These are phyloP conservation scores for Neurospora sp. DNA, from an alignment of 495 filamentous ascomycete species.

Conservation along the genomic window DNA sequence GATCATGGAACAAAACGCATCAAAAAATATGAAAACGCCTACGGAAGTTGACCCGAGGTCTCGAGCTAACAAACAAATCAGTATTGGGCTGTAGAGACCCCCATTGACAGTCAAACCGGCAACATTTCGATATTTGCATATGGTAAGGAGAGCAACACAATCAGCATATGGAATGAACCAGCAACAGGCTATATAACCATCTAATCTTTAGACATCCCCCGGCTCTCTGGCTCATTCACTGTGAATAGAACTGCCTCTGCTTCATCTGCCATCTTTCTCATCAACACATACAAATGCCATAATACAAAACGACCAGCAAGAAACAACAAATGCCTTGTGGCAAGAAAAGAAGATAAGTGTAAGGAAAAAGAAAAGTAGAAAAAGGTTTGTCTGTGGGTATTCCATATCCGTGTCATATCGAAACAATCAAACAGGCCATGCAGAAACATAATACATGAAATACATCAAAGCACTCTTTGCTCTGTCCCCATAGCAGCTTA, in stretches of 20 bases:
- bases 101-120: neutral
- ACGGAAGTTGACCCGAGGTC: no score
- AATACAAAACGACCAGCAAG: neutral
- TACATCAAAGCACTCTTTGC: neutral
- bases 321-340: neutral
- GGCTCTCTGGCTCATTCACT: neutral
- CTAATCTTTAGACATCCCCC: neutral
- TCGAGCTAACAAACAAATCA: no score
- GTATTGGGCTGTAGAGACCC: no score
- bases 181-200: neutral
- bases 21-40: no score
- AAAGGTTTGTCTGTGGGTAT: slow-evolving; percentile 11
- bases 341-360: slow-evolving; percentile 4
- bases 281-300: neutral
- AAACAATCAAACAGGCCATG: slow-evolving; percentile 1
- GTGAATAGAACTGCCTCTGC: neutral
- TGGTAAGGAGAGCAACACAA: neutral
- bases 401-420: slow-evolving; percentile 12
- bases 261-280: neutral
- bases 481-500: neutral
- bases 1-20: no score
- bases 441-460: slow-evolving; percentile 16
- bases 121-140: neutral
- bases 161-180: neutral
- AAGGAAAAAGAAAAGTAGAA: neutral